Conservation (phyloP, 163 green algal species). For the Prototheca stagnorum region DNA sequence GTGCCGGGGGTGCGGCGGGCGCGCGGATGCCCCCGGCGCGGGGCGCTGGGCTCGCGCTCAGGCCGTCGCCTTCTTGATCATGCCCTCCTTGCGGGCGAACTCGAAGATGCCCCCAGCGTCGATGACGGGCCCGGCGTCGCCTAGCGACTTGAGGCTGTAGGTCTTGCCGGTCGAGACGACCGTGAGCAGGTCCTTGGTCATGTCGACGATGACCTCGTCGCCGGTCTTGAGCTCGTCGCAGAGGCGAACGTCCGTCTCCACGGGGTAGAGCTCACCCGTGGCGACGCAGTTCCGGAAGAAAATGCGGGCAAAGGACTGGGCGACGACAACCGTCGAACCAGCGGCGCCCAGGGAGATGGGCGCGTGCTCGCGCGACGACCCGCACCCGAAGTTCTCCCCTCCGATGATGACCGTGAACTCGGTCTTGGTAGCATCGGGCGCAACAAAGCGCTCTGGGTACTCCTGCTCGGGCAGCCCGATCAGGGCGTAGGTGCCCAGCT, state of each 20-base stretch:
- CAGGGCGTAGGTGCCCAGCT: constrained; percentile 85
- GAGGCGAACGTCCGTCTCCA: constrained; percentile 61
- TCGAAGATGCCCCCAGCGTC: constrained; percentile 90
- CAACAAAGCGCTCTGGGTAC: constrained; percentile 39
- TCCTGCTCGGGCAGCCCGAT: constrained; percentile 66
- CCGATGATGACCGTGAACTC: constrained; percentile 82
- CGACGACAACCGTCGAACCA: constrained; percentile 64
- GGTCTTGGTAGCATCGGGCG: constrained; percentile 76
- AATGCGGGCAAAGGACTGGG: constrained; percentile 87
- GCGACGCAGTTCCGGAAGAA: constrained; percentile 96
- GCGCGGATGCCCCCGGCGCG: no score
- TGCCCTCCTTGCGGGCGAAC: constrained; percentile 63
- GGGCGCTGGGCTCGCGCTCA: neutral
- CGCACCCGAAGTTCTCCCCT: constrained; percentile 90
- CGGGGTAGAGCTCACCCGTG: constrained; percentile 85
- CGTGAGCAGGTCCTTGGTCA: constrained; percentile 69
- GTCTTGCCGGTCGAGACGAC: constrained; percentile 60
- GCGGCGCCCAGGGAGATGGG: constrained; percentile 75
- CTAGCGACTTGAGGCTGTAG: constrained; percentile 47
- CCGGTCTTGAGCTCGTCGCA: constrained; percentile 72
- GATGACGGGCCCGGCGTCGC: constrained; percentile 79
- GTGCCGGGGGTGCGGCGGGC: no score
- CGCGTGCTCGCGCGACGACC: constrained; percentile 83
- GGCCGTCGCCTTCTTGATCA: constrained; percentile 59
- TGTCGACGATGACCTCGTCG: constrained; percentile 75